Evolutionary conservation across 1,139 yeast genomes (phyloP), one percentile per base, ranked within the genome.

Genomic region (Lodderomyces parapsilosis): DNA sequence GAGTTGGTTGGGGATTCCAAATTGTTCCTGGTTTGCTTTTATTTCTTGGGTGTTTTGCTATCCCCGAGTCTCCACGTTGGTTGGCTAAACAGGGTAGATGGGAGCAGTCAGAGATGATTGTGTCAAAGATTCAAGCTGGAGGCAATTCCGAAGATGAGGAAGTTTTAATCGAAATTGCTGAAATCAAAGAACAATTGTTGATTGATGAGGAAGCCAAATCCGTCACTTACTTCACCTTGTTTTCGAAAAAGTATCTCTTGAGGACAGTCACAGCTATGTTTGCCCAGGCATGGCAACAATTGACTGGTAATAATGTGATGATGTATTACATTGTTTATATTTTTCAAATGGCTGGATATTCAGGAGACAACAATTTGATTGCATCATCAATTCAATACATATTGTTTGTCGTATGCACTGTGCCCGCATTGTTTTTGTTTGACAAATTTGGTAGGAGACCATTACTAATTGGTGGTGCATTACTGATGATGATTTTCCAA

Each of bases 11-110:
- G 87, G 83, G 78, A 45, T 47, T 83, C 46, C 90, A 83, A 63
- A 71, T 79, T 46, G 58, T 81, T 34, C 90, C 90, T 19, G 89
- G 86, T 20, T 45, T 71, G 6, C 19, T 77, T 3, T 66, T 84
- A 43, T 63, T 80, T 44, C 6, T 59, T 36, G 81, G 81, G 50
- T 55, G 72, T 30, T 63, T 76, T 53, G 62, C 78, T 50, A 65
- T 84, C 46, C 88, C 86, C 15, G 91, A 84, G 60, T 82, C 91
- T 3, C 91, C 93, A 35, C 76, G 85, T 59, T 85, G 89, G 89
- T 68, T 78, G 51, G 84, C 83, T n/a, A 71, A 77, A 49, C 77
- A 78, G 50, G 86, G 78, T 45, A 65, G 76, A 51, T 81, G 86
- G 82, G 87, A 83, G 18, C 83, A 81, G 49, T 81, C 86, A 37